Conservation (phyloP, 2,329 filamentous ascomycete genomes). For the Microdochium bolleyi region DNA sequence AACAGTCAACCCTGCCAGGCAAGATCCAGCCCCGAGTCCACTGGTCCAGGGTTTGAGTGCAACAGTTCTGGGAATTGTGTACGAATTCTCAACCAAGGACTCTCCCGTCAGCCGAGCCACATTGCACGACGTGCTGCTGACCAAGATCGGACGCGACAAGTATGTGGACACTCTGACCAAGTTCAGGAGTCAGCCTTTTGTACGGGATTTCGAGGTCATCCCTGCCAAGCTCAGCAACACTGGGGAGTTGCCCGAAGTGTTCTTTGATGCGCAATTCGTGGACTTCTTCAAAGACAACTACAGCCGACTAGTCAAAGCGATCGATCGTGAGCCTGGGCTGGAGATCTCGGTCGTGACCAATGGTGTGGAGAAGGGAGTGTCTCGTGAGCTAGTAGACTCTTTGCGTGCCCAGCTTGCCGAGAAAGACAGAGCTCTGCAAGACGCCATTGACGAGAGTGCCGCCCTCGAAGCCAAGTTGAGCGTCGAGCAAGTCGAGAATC, state of each 20-base stretch:
- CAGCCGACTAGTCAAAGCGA: slow-evolving; percentile 71
- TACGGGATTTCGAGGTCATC: slow-evolving; percentile 85
- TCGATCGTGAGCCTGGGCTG: slow-evolving; percentile 83
- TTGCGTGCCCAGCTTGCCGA: slow-evolving; percentile 71
- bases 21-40: slow-evolving; percentile 52
- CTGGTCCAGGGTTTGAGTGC: slow-evolving; percentile 78
- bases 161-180: slow-evolving; percentile 78
- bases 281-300: slow-evolving; percentile 97
- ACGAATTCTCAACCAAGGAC: slow-evolving; percentile 97
- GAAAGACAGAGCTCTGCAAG: slow-evolving; percentile 47
- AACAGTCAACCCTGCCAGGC: slow-evolving; percentile 41
- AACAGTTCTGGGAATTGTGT: slow-evolving; percentile 77
- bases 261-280: slow-evolving; percentile 78
- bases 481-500: slow-evolving; percentile 67
- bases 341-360: slow-evolving; percentile 77
- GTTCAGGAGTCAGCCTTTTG: slow-evolving; percentile 66
- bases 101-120: slow-evolving; percentile 79
- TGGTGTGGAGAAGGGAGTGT: slow-evolving; percentile 80
- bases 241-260: slow-evolving; percentile 65
- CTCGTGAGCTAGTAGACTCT: slow-evolving; percentile 85
- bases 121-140: slow-evolving; percentile 69
- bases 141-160: slow-evolving; percentile 73
- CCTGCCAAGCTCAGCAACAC: slow-evolving; percentile 56
- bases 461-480: slow-evolving; percentile 49
- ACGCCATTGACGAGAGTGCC: slow-evolving; percentile 34